Evolutionary conservation across 441 rosid genomes (phyloP).

Genomic region (Hura crepitans): DNA sequence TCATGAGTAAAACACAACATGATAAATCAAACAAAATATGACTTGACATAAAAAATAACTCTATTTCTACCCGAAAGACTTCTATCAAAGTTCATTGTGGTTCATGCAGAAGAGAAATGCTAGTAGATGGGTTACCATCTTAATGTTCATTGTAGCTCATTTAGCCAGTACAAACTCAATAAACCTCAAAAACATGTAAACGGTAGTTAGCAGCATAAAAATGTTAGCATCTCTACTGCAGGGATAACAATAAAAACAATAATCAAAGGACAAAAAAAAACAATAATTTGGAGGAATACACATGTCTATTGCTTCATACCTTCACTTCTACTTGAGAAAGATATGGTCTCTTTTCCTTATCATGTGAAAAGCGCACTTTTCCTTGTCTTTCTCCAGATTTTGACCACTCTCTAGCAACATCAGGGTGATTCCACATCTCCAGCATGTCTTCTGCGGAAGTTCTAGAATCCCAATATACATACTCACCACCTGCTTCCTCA

Average conservation of each 20-base stretch:
- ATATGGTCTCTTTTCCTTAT: slow-evolving; percentile 53
- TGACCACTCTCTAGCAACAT: slow-evolving; percentile 69
- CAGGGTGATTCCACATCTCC: slow-evolving; percentile 72
- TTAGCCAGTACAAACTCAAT: not conserved
- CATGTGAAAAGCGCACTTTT: slow-evolving; percentile 72
- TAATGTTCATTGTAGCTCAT: not conserved
- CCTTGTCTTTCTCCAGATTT: slow-evolving; percentile 65
- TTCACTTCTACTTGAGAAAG: slow-evolving; percentile 57
- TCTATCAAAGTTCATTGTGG: not conserved
- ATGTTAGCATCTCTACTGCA: not conserved
- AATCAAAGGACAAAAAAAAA: not conserved
- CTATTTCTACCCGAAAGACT: not conserved
- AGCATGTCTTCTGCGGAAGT: slow-evolving; percentile 82
- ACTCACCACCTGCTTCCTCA: slow-evolving; percentile 39
- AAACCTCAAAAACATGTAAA: not conserved
- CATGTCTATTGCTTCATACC: slow-evolving; percentile 13
- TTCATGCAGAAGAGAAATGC: not conserved
- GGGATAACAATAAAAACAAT: not conserved
- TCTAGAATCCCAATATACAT: slow-evolving; percentile 59
- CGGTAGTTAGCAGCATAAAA: not conserved
- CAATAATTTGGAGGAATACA: not conserved
- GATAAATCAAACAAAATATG: not conserved
- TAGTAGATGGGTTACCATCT: not conserved
- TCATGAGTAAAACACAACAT: not conserved
- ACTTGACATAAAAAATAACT: not conserved